phyloP scores from a whole-genome alignment of 1,284 basidiomycete species.

The Leccinum subrobustum region DNA sequence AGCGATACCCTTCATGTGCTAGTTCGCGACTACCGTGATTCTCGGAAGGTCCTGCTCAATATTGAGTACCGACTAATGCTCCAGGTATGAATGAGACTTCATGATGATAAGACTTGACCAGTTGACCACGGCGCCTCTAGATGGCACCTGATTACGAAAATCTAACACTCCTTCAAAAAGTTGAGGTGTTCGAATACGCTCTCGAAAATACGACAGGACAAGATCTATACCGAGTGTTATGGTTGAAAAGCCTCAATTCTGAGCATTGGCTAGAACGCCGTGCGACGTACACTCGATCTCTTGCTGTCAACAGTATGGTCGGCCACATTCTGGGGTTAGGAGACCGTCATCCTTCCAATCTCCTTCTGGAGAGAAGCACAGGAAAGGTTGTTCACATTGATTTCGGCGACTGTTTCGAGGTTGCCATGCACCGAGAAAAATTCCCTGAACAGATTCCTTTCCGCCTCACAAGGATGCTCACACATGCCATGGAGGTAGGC shows the following conservation, averaged over 20 bases:
- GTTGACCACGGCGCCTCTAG: slow-evolving; percentile 41
- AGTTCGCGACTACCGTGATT: slow-evolving; percentile 94
- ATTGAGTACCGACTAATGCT: slow-evolving; percentile 99
- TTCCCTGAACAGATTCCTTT: slow-evolving; percentile 99
- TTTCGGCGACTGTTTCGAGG: slow-evolving; percentile 95
- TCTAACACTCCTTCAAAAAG: slow-evolving; percentile 93
- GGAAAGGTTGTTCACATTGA: slow-evolving; percentile 98
- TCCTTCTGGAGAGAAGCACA: slow-evolving; percentile 89
- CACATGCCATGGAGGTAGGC: slow-evolving; percentile 96
- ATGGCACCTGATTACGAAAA: slow-evolving; percentile 99
- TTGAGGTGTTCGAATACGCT: slow-evolving; percentile 99
- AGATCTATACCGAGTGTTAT: slow-evolving; percentile 97
- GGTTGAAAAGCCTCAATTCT: slow-evolving; percentile 94
- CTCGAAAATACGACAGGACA: slow-evolving; percentile 98
- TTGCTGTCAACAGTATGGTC: slow-evolving; percentile 96
- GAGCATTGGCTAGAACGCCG: slow-evolving; percentile 98
- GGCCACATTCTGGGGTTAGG: slow-evolving; percentile 97
- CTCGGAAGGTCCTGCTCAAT: slow-evolving; percentile 94
- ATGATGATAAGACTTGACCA: background rate
- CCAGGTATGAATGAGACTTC: slow-evolving; percentile 56
- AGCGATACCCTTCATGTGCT: slow-evolving; percentile 98
- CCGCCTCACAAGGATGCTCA: slow-evolving; percentile 97
- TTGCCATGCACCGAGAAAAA: slow-evolving; percentile 95
- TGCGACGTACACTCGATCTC: slow-evolving; percentile 94
- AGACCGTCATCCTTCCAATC: slow-evolving; percentile 97